Conservation (phyloP, 2,329 filamentous ascomycete genomes). For the Daldinia eschscholtzii region DNA sequence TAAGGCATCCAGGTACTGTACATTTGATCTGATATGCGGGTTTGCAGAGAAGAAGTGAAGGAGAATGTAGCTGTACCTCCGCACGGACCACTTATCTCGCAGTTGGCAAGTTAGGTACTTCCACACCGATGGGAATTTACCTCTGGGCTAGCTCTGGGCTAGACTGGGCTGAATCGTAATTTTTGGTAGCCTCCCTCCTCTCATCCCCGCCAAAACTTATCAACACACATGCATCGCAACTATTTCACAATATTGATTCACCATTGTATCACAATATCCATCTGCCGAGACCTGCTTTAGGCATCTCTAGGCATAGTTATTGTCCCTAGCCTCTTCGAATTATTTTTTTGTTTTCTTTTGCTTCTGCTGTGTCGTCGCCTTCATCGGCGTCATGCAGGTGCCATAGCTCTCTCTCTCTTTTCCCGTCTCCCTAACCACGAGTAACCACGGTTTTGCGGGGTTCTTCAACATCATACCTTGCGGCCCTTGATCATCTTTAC, state of each 20-base stretch:
- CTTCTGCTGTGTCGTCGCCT: slow-evolving; percentile 1
- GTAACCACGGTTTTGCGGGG: slow-evolving; percentile 39
- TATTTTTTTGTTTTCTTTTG: neutral
- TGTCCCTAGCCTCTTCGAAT: neutral
- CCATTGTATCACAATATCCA: slow-evolving; percentile 29
- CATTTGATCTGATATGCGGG: neutral
- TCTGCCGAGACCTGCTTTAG: slow-evolving; percentile 13
- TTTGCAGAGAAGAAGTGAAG: too few species aligned
- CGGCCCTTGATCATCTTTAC: slow-evolving; percentile 14
- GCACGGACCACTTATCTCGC: slow-evolving; percentile 7
- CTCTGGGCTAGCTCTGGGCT: slow-evolving; percentile 26
- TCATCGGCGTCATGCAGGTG: slow-evolving; percentile 47
- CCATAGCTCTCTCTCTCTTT: slow-evolving; percentile 41
- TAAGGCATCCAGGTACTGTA: neutral
- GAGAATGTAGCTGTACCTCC: neutral
- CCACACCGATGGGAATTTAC: slow-evolving; percentile 15
- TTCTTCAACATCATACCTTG: slow-evolving; percentile 28
- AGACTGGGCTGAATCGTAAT: slow-evolving; percentile 40
- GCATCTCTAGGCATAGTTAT: neutral
- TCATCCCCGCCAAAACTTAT: slow-evolving; percentile 39
- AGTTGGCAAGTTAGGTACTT: neutral
- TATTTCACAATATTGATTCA: slow-evolving; percentile 32
- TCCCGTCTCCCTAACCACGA: slow-evolving; percentile 29
- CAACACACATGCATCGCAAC: slow-evolving; percentile 33
- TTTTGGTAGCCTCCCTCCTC: slow-evolving; percentile 42